These are phyloP conservation scores for Phytophthora sp. DNA, from an alignment of 352 stramenopile species.

Conservation along the genomic window DNA sequence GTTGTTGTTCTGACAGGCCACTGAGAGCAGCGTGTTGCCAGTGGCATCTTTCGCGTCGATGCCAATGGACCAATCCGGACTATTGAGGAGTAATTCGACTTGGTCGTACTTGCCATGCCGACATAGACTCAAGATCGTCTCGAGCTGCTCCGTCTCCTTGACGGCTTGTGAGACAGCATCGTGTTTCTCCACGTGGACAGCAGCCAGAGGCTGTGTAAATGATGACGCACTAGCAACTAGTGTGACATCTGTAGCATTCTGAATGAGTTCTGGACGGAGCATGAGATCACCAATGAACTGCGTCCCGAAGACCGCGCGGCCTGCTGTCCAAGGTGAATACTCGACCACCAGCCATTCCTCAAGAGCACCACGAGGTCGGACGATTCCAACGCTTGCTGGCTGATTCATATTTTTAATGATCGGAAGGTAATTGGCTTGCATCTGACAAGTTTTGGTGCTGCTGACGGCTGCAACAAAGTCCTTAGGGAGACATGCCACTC, in stretches of 20 bases:
- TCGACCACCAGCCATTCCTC: conserved; percentile 90
- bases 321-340: conserved; percentile 94
- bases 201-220: conserved; percentile 11
- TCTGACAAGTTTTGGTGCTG: conserved; percentile 78
- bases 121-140: conserved; percentile 89
- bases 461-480: conserved; percentile 70
- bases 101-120: conserved; percentile 92
- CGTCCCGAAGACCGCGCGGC: conserved; percentile 58
- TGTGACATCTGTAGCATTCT: conserved; percentile 16
- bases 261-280: conserved; percentile 56
- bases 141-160: conserved; percentile 89
- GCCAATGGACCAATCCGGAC: conserved; percentile 88
- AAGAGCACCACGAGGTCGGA: conserved; percentile 80
- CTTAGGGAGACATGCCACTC: conserved; percentile 68
- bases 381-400: conserved; percentile 84
- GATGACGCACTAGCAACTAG: not conserved
- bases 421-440: conserved; percentile 82
- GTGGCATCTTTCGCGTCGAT: conserved; percentile 94
- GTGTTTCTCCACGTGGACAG: conserved; percentile 49
- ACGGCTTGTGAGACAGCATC: conserved; percentile 82
- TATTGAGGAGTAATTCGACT: conserved; percentile 84
- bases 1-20: conserved; percentile 96
- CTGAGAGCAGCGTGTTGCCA: conserved; percentile 93
- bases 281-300: conserved; percentile 76
- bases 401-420: conserved; percentile 86